Evolutionary conservation across 257 asterid species (phyloP), one percentile per base, ranked within the genome.

Genomic region (Solanum piurae): DNA sequence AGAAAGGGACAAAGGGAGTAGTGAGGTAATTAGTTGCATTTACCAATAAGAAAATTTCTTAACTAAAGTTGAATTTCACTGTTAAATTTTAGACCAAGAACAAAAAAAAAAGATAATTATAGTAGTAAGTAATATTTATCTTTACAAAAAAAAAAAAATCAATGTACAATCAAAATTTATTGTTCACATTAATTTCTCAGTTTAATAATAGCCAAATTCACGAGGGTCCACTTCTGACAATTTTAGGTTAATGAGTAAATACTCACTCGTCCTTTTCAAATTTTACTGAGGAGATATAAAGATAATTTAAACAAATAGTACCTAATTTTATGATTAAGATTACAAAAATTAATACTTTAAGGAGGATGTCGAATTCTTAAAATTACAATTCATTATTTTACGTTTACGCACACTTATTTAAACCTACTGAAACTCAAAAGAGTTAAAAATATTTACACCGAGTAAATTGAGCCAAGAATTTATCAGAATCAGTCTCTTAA

Each of bases 191-290:
- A 27, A 75, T 75, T 76, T 40, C 79, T 38, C 34, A 12, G 60
- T 38, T 75, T 52, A 6, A 52, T 52, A 52, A 52, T 6, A 9
- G 25, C 21, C 36, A 27, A 25, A n/a, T 14, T 42, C 9, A 7
- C 21, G 36, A 77, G 64, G 90, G 82, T 85, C 91, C 90, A 87
- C 79, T 55, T 86, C 89, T 89, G 89, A 90, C 91, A 77, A 74
- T 58, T 73, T 34, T 85, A 85, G 74, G 86, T 31, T 82, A 87
- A 83, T 79, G 44, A 79, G 86, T 79, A 33, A 33, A 33, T 71
- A 71, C 42, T 31, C 25, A n/a, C 13, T 33, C 25, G 38, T 33
- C 3, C 38, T 69, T 69, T 69, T 14, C 4, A 5, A 27, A 1
- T 66, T 66, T 25, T 66, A 25, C 31, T 25, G 18, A 66, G 36